Evolutionary conservation across 768 basidiomycete species (phyloP).

Genomic region (Trametes elegans): DNA sequence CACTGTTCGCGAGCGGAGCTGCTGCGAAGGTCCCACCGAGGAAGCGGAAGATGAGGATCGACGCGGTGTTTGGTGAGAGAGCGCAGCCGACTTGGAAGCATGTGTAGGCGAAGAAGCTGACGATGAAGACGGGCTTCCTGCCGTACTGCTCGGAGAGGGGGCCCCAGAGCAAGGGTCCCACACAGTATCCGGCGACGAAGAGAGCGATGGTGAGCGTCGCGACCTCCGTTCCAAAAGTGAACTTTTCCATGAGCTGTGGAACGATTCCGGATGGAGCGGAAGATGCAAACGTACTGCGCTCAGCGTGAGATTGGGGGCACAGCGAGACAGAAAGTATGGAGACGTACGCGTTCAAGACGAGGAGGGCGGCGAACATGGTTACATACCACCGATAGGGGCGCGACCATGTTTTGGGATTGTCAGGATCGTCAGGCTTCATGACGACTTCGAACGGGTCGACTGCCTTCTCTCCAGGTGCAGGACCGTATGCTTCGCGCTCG

Average conservation of each 20-base stretch:
- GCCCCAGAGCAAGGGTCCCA: slow-evolving; percentile 61
- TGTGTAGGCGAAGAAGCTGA: slow-evolving; percentile 51
- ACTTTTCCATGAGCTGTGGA: slow-evolving; percentile 42
- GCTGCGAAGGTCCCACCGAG: slow-evolving; percentile 70
- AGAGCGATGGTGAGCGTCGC: slow-evolving; percentile 57
- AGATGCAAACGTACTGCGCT: slow-evolving; percentile 59
- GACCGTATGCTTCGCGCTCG: slow-evolving; percentile 2
- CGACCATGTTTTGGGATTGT: slow-evolving; percentile 26
- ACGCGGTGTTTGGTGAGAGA: slow-evolving; percentile 55
- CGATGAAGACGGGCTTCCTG: slow-evolving; percentile 21
- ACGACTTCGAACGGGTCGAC: slow-evolving; percentile 26
- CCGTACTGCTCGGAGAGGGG: slow-evolving; percentile 46
- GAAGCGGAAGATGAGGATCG: slow-evolving; percentile 71
- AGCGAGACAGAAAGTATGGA: not conserved
- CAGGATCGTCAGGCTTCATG: slow-evolving; percentile 24
- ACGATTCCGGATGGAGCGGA: slow-evolving; percentile 55
- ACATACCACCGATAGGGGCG: slow-evolving; percentile 27
- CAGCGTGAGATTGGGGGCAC: slow-evolving; percentile 36
- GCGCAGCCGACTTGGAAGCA: slow-evolving; percentile 66
- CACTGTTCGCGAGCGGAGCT: slow-evolving; percentile 67
- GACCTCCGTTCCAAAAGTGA: slow-evolving; percentile 49
- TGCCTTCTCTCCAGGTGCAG: slow-evolving; percentile 25
- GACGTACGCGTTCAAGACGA: slow-evolving; percentile 37
- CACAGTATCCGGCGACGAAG: slow-evolving; percentile 65
- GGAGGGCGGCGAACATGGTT: slow-evolving; percentile 23